phyloP scores from a whole-genome alignment of 768 basidiomycete species.

The Nevesoporus exiguus region DNA sequence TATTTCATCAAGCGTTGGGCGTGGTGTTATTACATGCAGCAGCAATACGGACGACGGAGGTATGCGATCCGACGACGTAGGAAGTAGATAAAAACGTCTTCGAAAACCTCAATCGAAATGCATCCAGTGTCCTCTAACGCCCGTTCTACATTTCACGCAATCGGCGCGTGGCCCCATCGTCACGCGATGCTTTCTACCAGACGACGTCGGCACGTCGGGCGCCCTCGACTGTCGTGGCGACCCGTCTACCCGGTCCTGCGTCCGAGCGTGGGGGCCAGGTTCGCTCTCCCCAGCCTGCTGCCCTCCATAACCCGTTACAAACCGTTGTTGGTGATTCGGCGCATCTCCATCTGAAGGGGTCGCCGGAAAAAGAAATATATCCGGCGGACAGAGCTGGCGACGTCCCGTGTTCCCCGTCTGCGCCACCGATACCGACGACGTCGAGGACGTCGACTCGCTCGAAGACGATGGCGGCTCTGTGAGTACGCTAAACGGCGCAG shows the following conservation, averaged over 20 bases:
- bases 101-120: constrained; percentile 51
- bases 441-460: constrained; percentile 17
- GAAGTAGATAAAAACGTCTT: neutral
- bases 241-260: constrained; percentile 14
- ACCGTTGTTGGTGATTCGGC: neutral
- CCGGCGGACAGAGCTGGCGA: constrained; percentile 17
- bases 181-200: constrained; percentile 44
- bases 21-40: no score
- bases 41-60: neutral
- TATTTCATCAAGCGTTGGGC: no score
- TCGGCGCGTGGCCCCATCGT: constrained; percentile 72
- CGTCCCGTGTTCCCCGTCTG: neutral
- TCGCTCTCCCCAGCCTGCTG: constrained; percentile 1
- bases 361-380: constrained; percentile 28
- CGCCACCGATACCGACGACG: constrained; percentile 5
- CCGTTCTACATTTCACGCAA: constrained; percentile 61
- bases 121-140: constrained; percentile 70
- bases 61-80: no score
- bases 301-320: neutral
- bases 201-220: constrained; percentile 13
- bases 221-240: constrained; percentile 16
- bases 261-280: neutral
- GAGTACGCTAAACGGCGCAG: constrained; percentile 27
- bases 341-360: constrained; percentile 25
- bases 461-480: constrained; percentile 23